Conservation (phyloP, 2,329 filamentous ascomycete genomes). For the Helotiales sp. region DNA sequence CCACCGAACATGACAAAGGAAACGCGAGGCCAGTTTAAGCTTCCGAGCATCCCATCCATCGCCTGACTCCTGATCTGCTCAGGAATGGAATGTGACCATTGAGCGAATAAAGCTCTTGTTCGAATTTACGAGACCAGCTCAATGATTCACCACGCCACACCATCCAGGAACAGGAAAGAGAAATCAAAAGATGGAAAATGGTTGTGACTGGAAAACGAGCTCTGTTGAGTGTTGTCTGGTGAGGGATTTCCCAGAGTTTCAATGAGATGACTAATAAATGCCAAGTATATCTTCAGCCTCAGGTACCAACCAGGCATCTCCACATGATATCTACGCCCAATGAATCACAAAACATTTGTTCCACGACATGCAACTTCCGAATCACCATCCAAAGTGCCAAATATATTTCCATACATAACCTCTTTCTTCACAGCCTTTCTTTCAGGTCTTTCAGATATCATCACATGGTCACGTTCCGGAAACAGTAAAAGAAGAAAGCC, state of each 20-base stretch:
- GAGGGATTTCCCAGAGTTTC: neutral
- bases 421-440: neutral
- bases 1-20: neutral
- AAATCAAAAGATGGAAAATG: neutral
- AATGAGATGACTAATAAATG: neutral
- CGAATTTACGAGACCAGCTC: neutral
- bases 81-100: neutral
- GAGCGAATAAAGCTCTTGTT: neutral
- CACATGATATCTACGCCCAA: neutral
- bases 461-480: neutral
- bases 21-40: slow-evolving; percentile 3
- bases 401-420: neutral
- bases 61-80: neutral
- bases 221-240: neutral
- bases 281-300: neutral
- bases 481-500: neutral
- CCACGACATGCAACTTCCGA: neutral
- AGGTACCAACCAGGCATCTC: neutral
- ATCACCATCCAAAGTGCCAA: neutral
- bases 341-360: neutral
- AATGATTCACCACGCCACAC: neutral
- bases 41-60: slow-evolving; percentile 8
- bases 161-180: neutral
- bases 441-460: neutral
- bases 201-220: neutral